Conservation (phyloP, 2,329 filamentous ascomycete species). For the Hypoxylon sp. region DNA sequence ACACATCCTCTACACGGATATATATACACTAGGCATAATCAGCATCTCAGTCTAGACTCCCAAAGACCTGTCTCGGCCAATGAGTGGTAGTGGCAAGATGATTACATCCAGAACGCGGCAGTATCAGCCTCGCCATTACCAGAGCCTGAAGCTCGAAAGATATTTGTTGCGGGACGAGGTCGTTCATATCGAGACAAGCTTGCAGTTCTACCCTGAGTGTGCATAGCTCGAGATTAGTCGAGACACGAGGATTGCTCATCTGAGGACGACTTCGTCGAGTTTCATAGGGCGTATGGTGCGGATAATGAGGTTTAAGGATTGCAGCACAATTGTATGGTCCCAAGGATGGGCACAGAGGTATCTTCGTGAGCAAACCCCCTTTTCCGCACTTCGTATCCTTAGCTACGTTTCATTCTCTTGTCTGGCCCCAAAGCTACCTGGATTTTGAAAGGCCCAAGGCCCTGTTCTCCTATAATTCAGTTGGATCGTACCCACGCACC, state of each 20-base stretch:
- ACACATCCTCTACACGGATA: too few species aligned
- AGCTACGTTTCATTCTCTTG: too few species aligned
- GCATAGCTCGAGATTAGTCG: slow-evolving; percentile 29
- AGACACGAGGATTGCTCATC: neutral
- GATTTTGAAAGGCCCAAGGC: too few species aligned
- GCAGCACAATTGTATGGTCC: neutral
- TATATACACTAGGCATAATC: too few species aligned
- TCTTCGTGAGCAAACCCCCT: neutral
- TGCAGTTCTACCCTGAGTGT: slow-evolving; percentile 27
- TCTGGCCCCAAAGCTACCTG: too few species aligned
- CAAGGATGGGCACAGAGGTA: neutral
- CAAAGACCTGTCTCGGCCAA: too few species aligned
- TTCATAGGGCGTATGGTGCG: slow-evolving; percentile 26
- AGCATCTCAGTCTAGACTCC: too few species aligned
- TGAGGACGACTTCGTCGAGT: slow-evolving; percentile 41
- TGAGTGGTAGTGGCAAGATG: slow-evolving; percentile 3
- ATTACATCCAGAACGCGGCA: neutral
- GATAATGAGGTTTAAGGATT: neutral
- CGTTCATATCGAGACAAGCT: slow-evolving; percentile 27
- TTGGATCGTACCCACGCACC: neutral
- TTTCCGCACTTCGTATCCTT: too few species aligned
- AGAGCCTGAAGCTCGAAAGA: slow-evolving; percentile 19
- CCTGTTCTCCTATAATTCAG: neutral
- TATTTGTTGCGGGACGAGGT: slow-evolving; percentile 35
- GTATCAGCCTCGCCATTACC: slow-evolving; percentile 28